phyloP scores from a whole-genome alignment of 164 flowering plant genomes.

The Liriodendron chinense region DNA sequence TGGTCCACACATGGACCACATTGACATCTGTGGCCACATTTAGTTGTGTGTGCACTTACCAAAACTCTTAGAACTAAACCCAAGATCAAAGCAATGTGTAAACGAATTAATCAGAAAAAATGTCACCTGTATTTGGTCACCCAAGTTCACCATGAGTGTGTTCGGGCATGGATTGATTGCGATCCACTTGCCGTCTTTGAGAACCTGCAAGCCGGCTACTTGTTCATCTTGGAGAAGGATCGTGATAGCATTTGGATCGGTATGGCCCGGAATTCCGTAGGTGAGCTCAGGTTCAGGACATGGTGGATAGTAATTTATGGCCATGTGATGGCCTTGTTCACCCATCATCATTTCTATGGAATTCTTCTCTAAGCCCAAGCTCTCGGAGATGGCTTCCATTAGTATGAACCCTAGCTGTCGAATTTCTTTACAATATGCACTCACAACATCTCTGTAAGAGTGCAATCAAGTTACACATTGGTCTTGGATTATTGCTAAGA shows the following conservation, averaged over 20 bases:
- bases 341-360: conserved; percentile 41
- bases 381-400: conserved; percentile 59
- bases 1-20: not conserved
- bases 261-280: conserved; percentile 72
- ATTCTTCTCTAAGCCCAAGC: conserved; percentile 60
- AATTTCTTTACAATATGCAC: conserved; percentile 48
- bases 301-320: conserved; percentile 69
- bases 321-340: conserved; percentile 85
- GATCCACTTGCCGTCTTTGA: conserved; percentile 65
- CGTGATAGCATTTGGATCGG: conserved; percentile 77
- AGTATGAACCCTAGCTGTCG: conserved; percentile 51
- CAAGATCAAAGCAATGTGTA: not conserved
- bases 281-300: conserved; percentile 83
- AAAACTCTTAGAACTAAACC: not conserved
- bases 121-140: conserved; percentile 75
- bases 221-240: conserved; percentile 63
- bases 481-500: not conserved
- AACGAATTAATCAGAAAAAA: not conserved
- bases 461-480: not conserved
- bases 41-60: not conserved
- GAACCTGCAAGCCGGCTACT: conserved; percentile 68
- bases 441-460: conserved; percentile 44
- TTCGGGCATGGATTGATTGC: conserved; percentile 59
- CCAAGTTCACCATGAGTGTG: conserved; percentile 71
- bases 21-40: not conserved